Evolutionary conservation across 2,329 filamentous ascomycete genomes (phyloP).

Genomic region (Colletotrichum siamense): DNA sequence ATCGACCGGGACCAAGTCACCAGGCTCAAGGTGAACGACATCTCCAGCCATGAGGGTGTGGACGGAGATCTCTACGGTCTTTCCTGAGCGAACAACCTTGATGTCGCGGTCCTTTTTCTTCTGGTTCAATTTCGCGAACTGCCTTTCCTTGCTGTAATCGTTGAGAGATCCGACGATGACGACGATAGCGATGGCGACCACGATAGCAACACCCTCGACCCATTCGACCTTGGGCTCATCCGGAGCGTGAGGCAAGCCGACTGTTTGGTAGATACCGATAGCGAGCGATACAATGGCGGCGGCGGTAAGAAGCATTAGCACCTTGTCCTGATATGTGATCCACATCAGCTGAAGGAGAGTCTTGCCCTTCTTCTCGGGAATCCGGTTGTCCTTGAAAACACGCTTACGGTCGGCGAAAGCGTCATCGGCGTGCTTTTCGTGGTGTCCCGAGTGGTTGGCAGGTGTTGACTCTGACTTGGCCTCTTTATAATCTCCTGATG

Average conservation of each 20-base stretch:
- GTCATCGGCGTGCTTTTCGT: slow-evolving; percentile 26
- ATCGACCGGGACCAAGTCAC: slow-evolving; percentile 77
- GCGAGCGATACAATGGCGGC: slow-evolving; percentile 77
- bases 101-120: slow-evolving; percentile 80
- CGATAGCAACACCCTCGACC: slow-evolving; percentile 84
- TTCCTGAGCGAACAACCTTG: slow-evolving; percentile 75
- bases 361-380: slow-evolving; percentile 79
- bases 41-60: slow-evolving; percentile 75
- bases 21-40: slow-evolving; percentile 75
- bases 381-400: slow-evolving; percentile 73
- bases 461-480: background rate
- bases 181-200: slow-evolving; percentile 79
- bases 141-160: slow-evolving; percentile 81
- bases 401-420: slow-evolving; percentile 70
- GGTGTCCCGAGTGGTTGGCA: background rate
- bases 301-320: slow-evolving; percentile 73
- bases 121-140: slow-evolving; percentile 79
- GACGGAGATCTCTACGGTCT: slow-evolving; percentile 71
- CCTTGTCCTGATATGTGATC: slow-evolving; percentile 87
- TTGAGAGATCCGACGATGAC: slow-evolving; percentile 79
- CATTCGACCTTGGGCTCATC: slow-evolving; percentile 51
- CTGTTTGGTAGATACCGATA: slow-evolving; percentile 77
- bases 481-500: slow-evolving; percentile 19
- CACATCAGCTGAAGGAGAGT: slow-evolving; percentile 75
- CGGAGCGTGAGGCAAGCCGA: slow-evolving; percentile 60